phyloP scores from a whole-genome alignment of 2,329 filamentous ascomycete genomes.

The Aspergillus brasiliensis region DNA sequence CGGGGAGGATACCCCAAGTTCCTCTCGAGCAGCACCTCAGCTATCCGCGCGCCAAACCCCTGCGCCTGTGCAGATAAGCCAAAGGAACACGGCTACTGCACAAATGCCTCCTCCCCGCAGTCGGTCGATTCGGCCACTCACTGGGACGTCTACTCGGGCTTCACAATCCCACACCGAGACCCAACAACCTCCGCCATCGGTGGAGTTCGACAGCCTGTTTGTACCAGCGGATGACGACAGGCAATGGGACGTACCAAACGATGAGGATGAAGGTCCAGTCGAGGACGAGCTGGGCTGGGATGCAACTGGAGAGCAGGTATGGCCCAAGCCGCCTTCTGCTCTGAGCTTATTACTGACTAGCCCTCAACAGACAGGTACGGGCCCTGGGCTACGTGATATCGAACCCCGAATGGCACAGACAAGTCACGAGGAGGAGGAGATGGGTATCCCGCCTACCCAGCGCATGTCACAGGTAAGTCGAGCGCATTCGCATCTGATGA shows the following conservation, averaged over 20 bases:
- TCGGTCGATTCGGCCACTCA: constrained; percentile 36
- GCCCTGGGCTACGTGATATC: constrained; percentile 37
- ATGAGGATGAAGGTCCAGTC: constrained; percentile 55
- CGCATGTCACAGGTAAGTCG: constrained; percentile 50
- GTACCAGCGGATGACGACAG: constrained; percentile 62
- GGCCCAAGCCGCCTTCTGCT: constrained; percentile 3
- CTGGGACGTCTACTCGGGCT: constrained; percentile 31
- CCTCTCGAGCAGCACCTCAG: constrained; percentile 43
- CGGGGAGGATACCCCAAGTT: constrained; percentile 38
- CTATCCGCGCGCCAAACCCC: constrained; percentile 45
- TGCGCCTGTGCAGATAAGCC: constrained; percentile 28
- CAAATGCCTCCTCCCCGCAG: constrained; percentile 36
- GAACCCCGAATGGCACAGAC: constrained; percentile 26
- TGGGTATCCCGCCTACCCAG: constrained; percentile 51
- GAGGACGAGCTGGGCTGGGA: constrained; percentile 66
- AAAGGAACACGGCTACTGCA: constrained; percentile 14
- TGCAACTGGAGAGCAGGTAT: constrained; percentile 54
- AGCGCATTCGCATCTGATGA: neutral
- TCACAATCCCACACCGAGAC: constrained; percentile 25
- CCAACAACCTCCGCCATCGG: constrained; percentile 37
- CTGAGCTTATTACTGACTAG: neutral
- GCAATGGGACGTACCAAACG: constrained; percentile 62
- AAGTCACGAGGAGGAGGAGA: constrained; percentile 36
- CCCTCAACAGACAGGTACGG: constrained; percentile 31
- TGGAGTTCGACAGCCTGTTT: constrained; percentile 61